These are phyloP conservation scores for Colletotrichum melonis DNA, from an alignment of 2,329 filamentous ascomycete species.

Conservation along the genomic window DNA sequence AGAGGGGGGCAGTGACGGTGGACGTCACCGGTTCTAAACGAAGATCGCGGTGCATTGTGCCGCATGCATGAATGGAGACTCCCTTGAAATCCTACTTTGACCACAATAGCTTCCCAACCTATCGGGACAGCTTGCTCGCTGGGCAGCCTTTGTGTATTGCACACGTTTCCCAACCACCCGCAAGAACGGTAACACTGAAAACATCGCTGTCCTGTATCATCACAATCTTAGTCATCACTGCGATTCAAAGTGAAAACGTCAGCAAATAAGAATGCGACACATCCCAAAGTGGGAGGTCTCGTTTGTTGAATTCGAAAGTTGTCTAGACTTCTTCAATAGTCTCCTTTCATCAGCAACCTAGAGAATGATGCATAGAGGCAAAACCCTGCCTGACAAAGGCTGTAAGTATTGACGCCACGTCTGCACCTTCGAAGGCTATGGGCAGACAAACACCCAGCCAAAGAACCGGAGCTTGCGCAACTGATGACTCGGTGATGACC, in stretches of 20 bases:
- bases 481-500: not conserved
- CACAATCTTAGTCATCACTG: conserved; percentile 29
- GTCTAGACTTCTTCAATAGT: not conserved
- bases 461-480: not conserved
- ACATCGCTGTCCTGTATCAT: conserved; percentile 12
- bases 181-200: conserved; percentile 22
- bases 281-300: conserved; percentile 4
- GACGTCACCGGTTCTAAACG: conserved; percentile 12
- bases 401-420: not conserved
- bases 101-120: conserved; percentile 9
- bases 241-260: conserved; percentile 11
- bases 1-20: not conserved
- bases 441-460: not conserved
- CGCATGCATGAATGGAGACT: conserved; percentile 24
- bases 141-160: conserved; percentile 17
- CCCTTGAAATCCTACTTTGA: conserved; percentile 6
- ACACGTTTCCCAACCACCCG: conserved; percentile 14
- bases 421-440: not conserved
- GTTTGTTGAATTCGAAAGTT: not conserved
- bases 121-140: conserved; percentile 10
- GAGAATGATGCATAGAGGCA: not conserved
- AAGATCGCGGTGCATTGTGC: conserved; percentile 23
- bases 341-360: not conserved
- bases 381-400: not conserved
- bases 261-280: not conserved